phyloP scores from a whole-genome alignment of 305 asterid genomes.

The Plantago lanceolata region DNA sequence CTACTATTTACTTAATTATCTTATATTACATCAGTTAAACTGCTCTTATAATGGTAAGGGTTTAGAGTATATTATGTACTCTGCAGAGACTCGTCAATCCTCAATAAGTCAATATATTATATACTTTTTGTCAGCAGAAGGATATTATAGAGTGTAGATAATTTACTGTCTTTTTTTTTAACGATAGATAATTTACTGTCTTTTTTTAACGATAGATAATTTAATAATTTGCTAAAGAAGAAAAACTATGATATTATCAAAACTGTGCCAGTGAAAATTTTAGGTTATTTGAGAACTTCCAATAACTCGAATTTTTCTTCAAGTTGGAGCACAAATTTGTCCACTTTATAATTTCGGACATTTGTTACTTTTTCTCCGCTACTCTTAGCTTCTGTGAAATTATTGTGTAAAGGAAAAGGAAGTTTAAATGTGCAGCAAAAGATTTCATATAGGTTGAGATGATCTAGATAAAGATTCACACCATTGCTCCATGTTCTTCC shows the following conservation, averaged over 20 bases:
- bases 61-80: constrained; percentile 5
- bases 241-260: constrained; percentile 10
- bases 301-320: neutral
- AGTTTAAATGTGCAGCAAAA: constrained; percentile 15
- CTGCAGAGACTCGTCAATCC: constrained; percentile 16
- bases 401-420: neutral
- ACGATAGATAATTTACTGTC: constrained; percentile 1
- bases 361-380: too few species aligned
- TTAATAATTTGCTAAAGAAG: constrained; percentile 6
- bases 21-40: constrained; percentile 13
- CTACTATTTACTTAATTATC: neutral
- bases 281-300: constrained; percentile 13
- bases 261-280: constrained; percentile 6
- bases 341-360: neutral
- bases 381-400: neutral
- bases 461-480: constrained; percentile 29
- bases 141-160: constrained; percentile 1
- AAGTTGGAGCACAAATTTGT: neutral
- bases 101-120: neutral
- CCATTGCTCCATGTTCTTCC: constrained; percentile 78
- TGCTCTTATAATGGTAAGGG: constrained; percentile 11
- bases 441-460: neutral
- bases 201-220: too few species aligned
- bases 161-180: neutral
- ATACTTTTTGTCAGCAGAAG: constrained; percentile 2